These are phyloP conservation scores for Globisporangium middletonii DNA, from an alignment of 352 stramenopile species.

Conservation along the genomic window DNA sequence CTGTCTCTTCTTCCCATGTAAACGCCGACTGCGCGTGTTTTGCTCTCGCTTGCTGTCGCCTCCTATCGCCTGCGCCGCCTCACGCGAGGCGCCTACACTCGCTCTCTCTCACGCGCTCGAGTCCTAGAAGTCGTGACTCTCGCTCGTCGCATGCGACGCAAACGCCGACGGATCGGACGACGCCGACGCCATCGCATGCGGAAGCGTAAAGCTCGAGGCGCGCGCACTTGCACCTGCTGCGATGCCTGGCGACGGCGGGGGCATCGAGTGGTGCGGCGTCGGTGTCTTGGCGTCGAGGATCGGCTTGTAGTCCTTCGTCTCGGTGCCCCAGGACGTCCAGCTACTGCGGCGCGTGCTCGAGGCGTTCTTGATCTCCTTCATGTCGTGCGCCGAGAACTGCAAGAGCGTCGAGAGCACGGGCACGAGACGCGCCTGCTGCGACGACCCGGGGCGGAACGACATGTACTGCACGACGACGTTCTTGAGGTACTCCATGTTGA, in stretches of 20 bases:
- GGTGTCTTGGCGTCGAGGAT: constrained; percentile 34
- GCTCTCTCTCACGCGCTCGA: not conserved
- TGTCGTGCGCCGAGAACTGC: constrained; percentile 70
- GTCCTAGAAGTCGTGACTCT: constrained; percentile 70
- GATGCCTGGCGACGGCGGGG: constrained; percentile 11
- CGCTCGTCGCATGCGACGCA: constrained; percentile 18
- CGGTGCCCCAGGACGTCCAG: constrained; percentile 62
- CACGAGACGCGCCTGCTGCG: constrained; percentile 66
- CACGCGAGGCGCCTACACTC: not conserved
- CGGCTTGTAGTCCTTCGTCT: constrained; percentile 61
- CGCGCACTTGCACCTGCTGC: constrained; percentile 14
- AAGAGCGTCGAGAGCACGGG: constrained; percentile 83
- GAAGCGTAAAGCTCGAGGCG: constrained; percentile 55
- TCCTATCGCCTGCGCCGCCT: not conserved
- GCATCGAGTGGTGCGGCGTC: constrained; percentile 23
- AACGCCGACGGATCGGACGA: constrained; percentile 27
- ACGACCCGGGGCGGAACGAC: constrained; percentile 79
- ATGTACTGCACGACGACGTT: constrained; percentile 90
- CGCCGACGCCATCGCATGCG: constrained; percentile 26
- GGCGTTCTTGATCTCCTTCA: constrained; percentile 72
- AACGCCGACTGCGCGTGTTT: not conserved
- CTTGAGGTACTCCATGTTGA: constrained; percentile 91
- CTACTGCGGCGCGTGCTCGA: constrained; percentile 46
- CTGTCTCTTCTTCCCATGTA: not conserved
- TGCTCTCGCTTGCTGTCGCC: not conserved